A percentile compares a stretch with the other conserved stretches of the same genome.
These are phyloP conservation scores for Cinnamomum chago DNA, from an alignment of 164 flowering plant genomes.

Conservation along the genomic window DNA sequence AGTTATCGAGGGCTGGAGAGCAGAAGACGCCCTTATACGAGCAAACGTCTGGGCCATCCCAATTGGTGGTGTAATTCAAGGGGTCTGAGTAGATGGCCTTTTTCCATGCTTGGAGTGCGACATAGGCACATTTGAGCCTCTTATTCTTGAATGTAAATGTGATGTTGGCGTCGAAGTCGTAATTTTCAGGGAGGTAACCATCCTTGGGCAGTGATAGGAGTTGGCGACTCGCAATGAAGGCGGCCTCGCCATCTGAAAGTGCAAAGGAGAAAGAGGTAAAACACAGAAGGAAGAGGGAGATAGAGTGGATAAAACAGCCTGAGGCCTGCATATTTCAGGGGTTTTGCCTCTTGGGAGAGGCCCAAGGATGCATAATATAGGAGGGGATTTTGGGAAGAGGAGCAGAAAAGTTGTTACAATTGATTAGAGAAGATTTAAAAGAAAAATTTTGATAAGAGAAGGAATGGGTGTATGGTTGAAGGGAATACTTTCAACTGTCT, in stretches of 20 bases:
- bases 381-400: background rate
- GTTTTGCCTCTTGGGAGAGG: background rate
- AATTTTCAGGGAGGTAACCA: constrained; percentile 32
- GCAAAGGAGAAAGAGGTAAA: constrained; percentile 16
- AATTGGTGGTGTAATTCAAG: constrained; percentile 42
- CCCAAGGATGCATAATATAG: background rate
- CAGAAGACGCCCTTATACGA: constrained; percentile 65
- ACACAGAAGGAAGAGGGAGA: constrained; percentile 11
- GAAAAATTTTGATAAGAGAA: background rate
- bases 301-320: constrained; percentile 3
- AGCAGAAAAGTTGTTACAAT: background rate
- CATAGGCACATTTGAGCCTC: constrained; percentile 50
- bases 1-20: constrained; percentile 51
- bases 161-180: constrained; percentile 25
- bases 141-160: constrained; percentile 29
- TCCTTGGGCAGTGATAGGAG: constrained; percentile 27
- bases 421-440: no score
- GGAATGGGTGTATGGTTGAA: background rate
- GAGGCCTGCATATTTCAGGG: constrained; percentile 7
- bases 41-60: constrained; percentile 72
- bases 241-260: constrained; percentile 40
- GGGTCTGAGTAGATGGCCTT: constrained; percentile 72
- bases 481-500: background rate
- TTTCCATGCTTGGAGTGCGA: constrained; percentile 69
- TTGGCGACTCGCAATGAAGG: constrained; percentile 44